Base-by-base conservation (phyloP, 768 basidiomycete species). In the Solioccasus polychromus region DNA sequence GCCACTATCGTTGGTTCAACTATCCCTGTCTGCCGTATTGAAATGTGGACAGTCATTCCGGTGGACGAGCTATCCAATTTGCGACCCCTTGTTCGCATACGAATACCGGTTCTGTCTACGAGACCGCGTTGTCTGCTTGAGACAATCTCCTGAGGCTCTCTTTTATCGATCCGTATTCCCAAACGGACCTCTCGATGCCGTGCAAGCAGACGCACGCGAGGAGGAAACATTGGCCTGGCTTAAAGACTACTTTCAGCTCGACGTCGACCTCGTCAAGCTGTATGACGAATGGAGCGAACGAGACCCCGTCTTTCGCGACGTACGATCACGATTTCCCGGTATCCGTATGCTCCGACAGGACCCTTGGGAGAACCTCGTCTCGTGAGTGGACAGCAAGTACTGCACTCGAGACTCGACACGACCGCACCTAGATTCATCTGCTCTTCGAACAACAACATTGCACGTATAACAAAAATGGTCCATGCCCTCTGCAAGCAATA, bases 371-470 rank as follows among this genome's bases (percentile, higher is more conserved):
- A 94, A 89, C 57, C 77, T 98, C 23, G 70, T 97, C 35, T 92
- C 91, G 93, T 96, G 66, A 57, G 89, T 80, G 35, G 35, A 42
- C 28, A 49, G 26, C 39, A 31, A 36, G 32, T 11, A 35, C 39
- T 39, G 1, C 25, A 47, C 42, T 44, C 31, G 40, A 22, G 15
- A 18, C 18, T 50, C 47, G 29, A 63, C 44, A 28, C 41, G 44
- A 49, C 36, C 23, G 24, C 51, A 25, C 19, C 15, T 43, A 95
- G 94, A 8, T 99, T 98, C 70, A 96, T 99, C 53, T 98, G 95
- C 62, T 96, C 93, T 3, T 90, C 92, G 3, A 97, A 97, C 60
- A 98, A 98, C 64, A 93, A 98, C 57, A 98, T 99, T 40, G 69
- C 81, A 5, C 88, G 96, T 6, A 99, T 99, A 57, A 88, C 91